phyloP scores from a whole-genome alignment of 1,284 basidiomycete species.

The Cryptococcus sp. region DNA sequence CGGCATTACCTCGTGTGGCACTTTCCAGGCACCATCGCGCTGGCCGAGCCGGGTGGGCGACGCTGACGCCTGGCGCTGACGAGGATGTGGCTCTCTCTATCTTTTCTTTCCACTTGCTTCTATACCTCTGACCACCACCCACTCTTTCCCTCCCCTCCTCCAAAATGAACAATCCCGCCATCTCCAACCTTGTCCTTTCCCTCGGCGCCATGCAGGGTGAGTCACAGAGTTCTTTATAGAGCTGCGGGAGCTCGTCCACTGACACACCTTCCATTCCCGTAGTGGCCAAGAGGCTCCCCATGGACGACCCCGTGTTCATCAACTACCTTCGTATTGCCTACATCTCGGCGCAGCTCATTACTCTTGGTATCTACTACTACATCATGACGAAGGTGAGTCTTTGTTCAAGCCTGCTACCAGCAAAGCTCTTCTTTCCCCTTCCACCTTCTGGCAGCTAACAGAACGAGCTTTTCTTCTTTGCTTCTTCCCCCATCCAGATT shows the following conservation, averaged over 20 bases:
- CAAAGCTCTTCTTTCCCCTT: no score
- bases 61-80: neutral
- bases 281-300: constrained; percentile 85
- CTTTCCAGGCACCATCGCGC: no score
- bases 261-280: neutral
- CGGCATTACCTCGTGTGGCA: neutral
- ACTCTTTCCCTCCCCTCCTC: neutral
- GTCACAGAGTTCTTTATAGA: constrained; percentile 19
- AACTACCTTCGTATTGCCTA: constrained; percentile 81
- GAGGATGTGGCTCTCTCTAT: constrained; percentile 9
- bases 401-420: neutral
- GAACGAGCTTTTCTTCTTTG: neutral
- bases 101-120: constrained; percentile 1
- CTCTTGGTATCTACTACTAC: constrained; percentile 43
- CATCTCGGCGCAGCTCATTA: constrained; percentile 58
- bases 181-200: constrained; percentile 73
- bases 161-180: constrained; percentile 46
- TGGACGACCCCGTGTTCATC: constrained; percentile 82
- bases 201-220: constrained; percentile 84
- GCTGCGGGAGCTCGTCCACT: neutral
- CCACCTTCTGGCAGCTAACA: neutral
- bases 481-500: no score
- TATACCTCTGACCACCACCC: neutral
- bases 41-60: neutral
- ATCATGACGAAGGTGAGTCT: constrained; percentile 36